These are phyloP conservation scores for Starmerella vaccinii DNA, from an alignment of 805 yeast genomes.

Conservation along the genomic window DNA sequence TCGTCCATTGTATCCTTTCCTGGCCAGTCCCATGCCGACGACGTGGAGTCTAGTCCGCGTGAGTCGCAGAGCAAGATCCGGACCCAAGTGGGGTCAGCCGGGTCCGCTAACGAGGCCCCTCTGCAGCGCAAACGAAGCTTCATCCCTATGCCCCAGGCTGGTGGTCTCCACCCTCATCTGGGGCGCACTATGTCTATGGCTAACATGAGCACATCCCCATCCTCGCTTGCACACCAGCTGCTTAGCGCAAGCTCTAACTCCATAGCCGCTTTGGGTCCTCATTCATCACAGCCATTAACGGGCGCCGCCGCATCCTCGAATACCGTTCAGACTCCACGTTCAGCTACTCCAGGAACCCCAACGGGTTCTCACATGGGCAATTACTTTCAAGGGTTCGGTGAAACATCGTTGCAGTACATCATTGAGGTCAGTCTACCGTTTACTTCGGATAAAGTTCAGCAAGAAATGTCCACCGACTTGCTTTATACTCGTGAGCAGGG, in stretches of 20 bases:
- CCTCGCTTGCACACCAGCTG: neutral
- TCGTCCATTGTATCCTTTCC: constrained; percentile 13
- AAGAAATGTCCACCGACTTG: neutral
- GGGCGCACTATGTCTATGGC: constrained; percentile 5
- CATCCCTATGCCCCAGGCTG: neutral
- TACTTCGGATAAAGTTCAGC: neutral
- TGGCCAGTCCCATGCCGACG: neutral
- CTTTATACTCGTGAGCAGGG: constrained; percentile 25
- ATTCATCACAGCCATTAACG: neutral
- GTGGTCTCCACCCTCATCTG: neutral
- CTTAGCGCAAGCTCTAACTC: neutral
- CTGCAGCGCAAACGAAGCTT: neutral
- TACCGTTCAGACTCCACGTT: neutral
- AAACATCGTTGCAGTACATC: constrained; percentile 14
- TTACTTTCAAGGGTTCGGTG: constrained; percentile 1
- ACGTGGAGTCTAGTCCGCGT: neutral
- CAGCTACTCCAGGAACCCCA: constrained; percentile 2
- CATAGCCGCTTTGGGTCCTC: neutral
- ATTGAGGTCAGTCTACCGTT: constrained; percentile 41
- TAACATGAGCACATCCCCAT: constrained; percentile 4
- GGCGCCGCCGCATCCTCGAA: neutral
- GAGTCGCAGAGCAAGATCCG: neutral
- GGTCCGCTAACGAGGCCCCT: neutral
- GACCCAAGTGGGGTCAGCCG: neutral
- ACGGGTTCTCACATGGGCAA: neutral